Conservation (phyloP, 352 stramenopile genomes). For the Phytophthora sp. region DNA sequence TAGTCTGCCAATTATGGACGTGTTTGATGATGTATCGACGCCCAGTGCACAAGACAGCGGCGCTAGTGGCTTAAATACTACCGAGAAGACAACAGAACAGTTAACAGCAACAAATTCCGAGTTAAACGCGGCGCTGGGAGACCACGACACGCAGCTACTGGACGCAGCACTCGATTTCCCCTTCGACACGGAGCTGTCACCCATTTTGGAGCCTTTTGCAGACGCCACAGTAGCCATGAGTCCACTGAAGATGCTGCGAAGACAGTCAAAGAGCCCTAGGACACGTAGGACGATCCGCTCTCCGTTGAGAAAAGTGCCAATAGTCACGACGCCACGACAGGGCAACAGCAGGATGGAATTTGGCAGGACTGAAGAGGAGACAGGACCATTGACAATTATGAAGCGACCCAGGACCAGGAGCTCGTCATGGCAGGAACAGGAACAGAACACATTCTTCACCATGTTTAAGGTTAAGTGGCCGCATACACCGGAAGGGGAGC, state of each 20-base stretch:
- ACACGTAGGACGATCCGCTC: constrained; percentile 19
- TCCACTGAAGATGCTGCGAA: constrained; percentile 27
- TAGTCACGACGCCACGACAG: constrained; percentile 12
- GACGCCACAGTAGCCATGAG: constrained; percentile 27
- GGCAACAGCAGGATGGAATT: constrained; percentile 14
- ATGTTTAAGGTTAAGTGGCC: constrained; percentile 79
- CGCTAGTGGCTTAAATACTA: constrained; percentile 11
- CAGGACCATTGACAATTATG: constrained; percentile 10
- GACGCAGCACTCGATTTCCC: constrained; percentile 41
- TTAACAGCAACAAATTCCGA: constrained; percentile 43
- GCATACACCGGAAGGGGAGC: constrained; percentile 20
- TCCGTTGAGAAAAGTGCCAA: constrained; percentile 17
- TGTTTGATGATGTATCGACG: constrained; percentile 35
- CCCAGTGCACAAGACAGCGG: constrained; percentile 37
- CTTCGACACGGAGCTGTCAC: constrained; percentile 58
- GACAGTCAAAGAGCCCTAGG: constrained; percentile 24
- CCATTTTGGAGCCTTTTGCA: constrained; percentile 56
- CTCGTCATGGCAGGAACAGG: constrained; percentile 54
- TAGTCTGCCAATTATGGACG: constrained; percentile 38
- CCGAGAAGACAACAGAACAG: constrained; percentile 40
- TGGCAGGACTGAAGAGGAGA: constrained; percentile 12
- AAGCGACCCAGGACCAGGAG: constrained; percentile 36
- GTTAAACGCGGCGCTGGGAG: constrained; percentile 40
- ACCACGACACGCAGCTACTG: constrained; percentile 36
- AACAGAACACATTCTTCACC: constrained; percentile 71